Base-by-base conservation (phyloP, 1,284 basidiomycete genomes). In the Takashimella tepidaria region DNA sequence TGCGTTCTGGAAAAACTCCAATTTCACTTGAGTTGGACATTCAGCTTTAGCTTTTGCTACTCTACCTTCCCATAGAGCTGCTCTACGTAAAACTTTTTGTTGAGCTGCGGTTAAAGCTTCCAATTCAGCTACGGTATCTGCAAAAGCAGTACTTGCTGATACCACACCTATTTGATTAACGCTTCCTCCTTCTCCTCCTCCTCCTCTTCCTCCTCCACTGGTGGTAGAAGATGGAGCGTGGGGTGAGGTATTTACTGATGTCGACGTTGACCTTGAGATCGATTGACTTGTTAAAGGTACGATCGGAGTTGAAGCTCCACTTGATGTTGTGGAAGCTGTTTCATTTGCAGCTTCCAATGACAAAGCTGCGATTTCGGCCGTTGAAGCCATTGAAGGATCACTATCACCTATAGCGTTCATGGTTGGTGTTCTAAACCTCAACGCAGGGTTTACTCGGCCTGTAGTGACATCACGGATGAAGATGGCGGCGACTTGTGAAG, bases 391-490 rank as follows among this genome's bases (percentile, higher is more conserved):
- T 16, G 31, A 37, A 16, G 31, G 31, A 37, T 8, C 31, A 8
- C 8, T 37, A 37, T 37, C 31, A 16, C 16, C 31, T 16, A 16
- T 8, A 37, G 31, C 31, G 16, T 16, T 16, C 31, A 37, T 37
- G 10, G 16, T 8, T 8, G 31, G 31, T 37, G 31, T 37, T 37
- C 31, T 8, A 37, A 8, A 37, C 31, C 16, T 37, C n/a, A n/a
- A n/a, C n/a, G n/a, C n/a, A n/a, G n/a, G n/a, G 24, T 56, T 55
- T 3, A 60, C 62, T 13, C 62, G 55, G 19, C 58, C 55, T 22
- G 56, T 73, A 1, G 77, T 81, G 51, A 85, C 87, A 64, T 91
- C 86, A 23, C 89, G 81, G 47, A 93, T 83, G 73, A 88, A 88
- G 41, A 93, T 81, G 2, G 79, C 88, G 3, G 84, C 72, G 40